Percentiles rank a stretch among this genome's conserved stretches.
Conservation (phyloP, 352 stramenopile genomes). For the Globisporangium cylindrosporum region DNA sequence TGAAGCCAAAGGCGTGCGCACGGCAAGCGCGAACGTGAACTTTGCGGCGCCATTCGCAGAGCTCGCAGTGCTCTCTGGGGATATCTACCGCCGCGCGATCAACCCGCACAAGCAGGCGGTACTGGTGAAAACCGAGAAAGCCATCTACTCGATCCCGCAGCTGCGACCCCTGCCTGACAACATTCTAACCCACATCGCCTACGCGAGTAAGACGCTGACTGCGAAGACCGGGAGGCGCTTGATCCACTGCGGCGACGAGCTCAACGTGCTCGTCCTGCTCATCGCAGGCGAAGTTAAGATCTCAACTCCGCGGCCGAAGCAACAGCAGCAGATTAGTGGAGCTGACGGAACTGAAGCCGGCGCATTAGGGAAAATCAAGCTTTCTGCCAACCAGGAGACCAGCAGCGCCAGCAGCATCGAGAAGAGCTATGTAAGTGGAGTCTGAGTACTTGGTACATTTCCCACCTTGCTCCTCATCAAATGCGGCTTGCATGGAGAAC, state of each 20-base stretch:
- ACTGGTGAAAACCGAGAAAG: conserved; percentile 48
- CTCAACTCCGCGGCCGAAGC: conserved; percentile 24
- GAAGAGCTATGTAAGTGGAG: conserved; percentile 7
- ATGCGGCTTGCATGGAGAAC: not conserved
- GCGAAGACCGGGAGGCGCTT: conserved; percentile 41
- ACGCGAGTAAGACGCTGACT: conserved; percentile 47
- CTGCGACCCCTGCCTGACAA: conserved; percentile 43
- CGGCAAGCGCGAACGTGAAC: conserved; percentile 61
- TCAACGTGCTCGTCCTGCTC: conserved; percentile 62
- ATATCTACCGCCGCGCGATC: conserved; percentile 67
- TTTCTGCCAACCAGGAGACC: conserved; percentile 9
- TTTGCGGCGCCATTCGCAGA: conserved; percentile 49
- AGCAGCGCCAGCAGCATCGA: not conserved
- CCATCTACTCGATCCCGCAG: conserved; percentile 49
- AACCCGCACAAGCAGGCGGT: conserved; percentile 73
- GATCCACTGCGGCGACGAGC: conserved; percentile 47
- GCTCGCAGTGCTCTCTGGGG: conserved; percentile 49
- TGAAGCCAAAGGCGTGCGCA: conserved; percentile 43
- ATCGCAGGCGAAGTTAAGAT: conserved; percentile 68
- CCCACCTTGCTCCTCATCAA: not conserved
- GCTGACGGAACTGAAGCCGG: too few species aligned
- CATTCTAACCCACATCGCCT: conserved; percentile 62
- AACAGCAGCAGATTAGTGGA: not conserved
- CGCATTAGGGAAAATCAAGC: conserved; percentile 7
- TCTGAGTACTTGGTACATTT: not conserved